Percentiles rank a stretch among this genome's conserved stretches.
Evolutionary conservation across 768 basidiomycete genomes (phyloP).

Genomic region (Boletus fagicola): DNA sequence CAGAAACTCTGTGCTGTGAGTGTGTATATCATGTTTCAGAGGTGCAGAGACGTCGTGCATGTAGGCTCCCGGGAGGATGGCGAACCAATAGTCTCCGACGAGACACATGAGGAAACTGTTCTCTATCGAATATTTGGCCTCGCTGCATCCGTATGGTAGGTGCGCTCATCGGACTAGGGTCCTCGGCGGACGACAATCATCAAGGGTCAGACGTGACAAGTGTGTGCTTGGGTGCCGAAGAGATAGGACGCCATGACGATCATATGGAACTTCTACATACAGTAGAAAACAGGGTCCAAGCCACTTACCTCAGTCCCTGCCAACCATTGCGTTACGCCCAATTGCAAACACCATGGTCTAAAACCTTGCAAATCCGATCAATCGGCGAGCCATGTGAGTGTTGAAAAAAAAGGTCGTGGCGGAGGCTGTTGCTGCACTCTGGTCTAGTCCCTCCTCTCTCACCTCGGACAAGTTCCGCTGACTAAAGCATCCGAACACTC

Average conservation of each 20-base stretch:
- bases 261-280: not conserved
- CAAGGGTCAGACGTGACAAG: slow-evolving; percentile 3
- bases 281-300: slow-evolving; percentile 12
- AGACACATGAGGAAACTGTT: not conserved
- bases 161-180: slow-evolving; percentile 10
- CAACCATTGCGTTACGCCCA: not conserved
- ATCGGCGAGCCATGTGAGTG: not conserved
- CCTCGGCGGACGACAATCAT: not conserved
- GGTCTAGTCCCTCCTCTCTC: not conserved
- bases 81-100: not conserved
- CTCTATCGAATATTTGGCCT: not conserved
- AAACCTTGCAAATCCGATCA: slow-evolving; percentile 4
- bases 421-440: not conserved
- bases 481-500: not conserved
- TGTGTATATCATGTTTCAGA: slow-evolving; percentile 9
- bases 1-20: not conserved
- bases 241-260: not conserved
- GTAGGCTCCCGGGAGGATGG: not conserved
- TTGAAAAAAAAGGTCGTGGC: not conserved
- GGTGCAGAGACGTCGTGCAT: not conserved
- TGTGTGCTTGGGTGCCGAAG: not conserved
- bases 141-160: not conserved
- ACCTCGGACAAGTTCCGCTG: not conserved
- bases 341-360: not conserved
- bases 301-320: slow-evolving; percentile 8